phyloP scores from a whole-genome alignment of 768 basidiomycete species.

The Paxillus ammoniavirescens region DNA sequence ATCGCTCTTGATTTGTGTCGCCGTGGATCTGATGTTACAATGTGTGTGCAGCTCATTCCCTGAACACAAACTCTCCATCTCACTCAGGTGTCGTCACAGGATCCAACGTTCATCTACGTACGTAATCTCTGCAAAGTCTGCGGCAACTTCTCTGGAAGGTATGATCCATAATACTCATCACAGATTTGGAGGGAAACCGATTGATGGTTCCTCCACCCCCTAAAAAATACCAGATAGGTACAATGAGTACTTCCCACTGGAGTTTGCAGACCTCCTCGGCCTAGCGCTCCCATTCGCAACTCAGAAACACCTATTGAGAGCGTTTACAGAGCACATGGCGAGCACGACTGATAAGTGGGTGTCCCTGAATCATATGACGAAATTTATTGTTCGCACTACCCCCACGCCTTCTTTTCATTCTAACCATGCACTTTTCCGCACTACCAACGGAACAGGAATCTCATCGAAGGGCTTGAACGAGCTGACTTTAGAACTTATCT shows the following conservation, averaged over 20 bases:
- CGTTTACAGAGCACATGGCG: conserved; percentile 1
- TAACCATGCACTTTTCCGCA: neutral
- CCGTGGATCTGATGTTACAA: conserved; percentile 28
- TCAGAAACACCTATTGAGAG: conserved; percentile 12
- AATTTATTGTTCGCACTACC: neutral
- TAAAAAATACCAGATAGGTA: conserved; percentile 18
- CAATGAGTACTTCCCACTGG: conserved; percentile 24
- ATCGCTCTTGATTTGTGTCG: conserved; percentile 35
- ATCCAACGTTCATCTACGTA: conserved; percentile 31
- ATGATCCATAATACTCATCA: neutral
- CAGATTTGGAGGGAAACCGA: neutral
- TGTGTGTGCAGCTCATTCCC: conserved; percentile 9
- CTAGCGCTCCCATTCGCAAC: conserved; percentile 22
- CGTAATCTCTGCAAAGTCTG: conserved; percentile 17
- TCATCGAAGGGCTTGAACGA: conserved; percentile 36
- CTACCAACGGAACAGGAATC: conserved; percentile 24
- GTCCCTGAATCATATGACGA: neutral
- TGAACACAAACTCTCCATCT: conserved; percentile 30
- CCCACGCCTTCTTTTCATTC: neutral
- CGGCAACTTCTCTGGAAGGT: conserved; percentile 16
- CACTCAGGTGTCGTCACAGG: conserved; percentile 6
- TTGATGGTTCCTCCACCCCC: neutral
- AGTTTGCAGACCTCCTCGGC: conserved; percentile 25
- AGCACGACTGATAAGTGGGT: conserved; percentile 24
- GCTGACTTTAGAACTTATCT: conserved; percentile 38